phyloP scores from a whole-genome alignment of 495 filamentous ascomycete genomes.

The Echria macrotheca region DNA sequence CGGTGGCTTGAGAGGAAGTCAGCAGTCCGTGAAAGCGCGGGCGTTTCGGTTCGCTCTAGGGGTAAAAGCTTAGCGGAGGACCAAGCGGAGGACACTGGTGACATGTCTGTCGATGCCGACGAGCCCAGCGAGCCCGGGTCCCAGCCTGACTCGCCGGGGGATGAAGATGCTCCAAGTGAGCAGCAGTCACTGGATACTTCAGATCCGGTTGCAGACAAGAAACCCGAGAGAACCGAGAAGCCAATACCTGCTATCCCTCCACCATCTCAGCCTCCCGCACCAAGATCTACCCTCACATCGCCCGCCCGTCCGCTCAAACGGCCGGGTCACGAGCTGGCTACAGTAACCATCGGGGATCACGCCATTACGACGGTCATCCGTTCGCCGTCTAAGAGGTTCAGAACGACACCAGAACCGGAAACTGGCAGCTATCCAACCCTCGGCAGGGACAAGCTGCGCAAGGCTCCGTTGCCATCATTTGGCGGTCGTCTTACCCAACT shows the following conservation, averaged over 20 bases:
- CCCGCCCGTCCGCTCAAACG: conserved; percentile 45
- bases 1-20: conserved; percentile 19
- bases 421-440: background rate
- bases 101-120: too few species aligned
- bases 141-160: too few species aligned
- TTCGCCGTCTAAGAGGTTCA: conserved; percentile 36
- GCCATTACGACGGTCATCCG: conserved; percentile 58
- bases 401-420: conserved; percentile 17
- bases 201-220: too few species aligned
- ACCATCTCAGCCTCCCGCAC: conserved; percentile 30
- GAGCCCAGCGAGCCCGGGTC: too few species aligned
- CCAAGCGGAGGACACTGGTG: too few species aligned
- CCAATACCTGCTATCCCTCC: conserved; percentile 27
- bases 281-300: conserved; percentile 15
- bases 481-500: conserved; percentile 58
- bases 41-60: background rate
- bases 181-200: too few species aligned
- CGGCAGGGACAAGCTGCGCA: background rate
- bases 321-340: conserved; percentile 65
- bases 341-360: conserved; percentile 79
- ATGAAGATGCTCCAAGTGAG: too few species aligned
- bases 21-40: background rate
- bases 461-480: conserved; percentile 43
- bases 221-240: too few species aligned
- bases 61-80: background rate